These are phyloP conservation scores for Potentilla sterilis DNA, from an alignment of 306 rosid genomes.

Conservation along the genomic window DNA sequence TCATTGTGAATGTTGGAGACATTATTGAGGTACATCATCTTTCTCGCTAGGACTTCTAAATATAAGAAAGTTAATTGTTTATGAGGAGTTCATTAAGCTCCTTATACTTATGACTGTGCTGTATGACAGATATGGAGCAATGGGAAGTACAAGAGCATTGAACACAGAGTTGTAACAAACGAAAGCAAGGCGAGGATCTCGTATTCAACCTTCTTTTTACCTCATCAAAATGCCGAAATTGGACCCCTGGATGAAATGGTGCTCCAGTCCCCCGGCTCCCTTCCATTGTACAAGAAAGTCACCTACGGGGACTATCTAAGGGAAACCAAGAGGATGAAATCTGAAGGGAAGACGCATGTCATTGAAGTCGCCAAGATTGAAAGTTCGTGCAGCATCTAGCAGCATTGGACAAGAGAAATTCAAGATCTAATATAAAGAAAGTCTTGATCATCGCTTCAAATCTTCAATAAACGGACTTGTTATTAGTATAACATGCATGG, in stretches of 20 bases:
- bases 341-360: slow-evolving; percentile 42
- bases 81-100: neutral
- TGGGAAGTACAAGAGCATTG: slow-evolving; percentile 47
- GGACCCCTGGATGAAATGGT: slow-evolving; percentile 35
- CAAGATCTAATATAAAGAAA: neutral
- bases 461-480: neutral
- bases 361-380: slow-evolving; percentile 12
- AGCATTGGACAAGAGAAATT: neutral
- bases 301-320: slow-evolving; percentile 43
- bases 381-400: neutral
- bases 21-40: slow-evolving; percentile 21
- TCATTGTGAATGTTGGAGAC: slow-evolving; percentile 28
- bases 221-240: slow-evolving; percentile 38
- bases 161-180: slow-evolving; percentile 42
- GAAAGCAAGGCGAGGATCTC: slow-evolving; percentile 30
- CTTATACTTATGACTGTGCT: neutral
- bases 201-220: slow-evolving; percentile 24
- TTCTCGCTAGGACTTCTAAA: neutral
- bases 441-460: neutral
- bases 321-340: slow-evolving; percentile 30
- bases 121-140: slow-evolving; percentile 44
- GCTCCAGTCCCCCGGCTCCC: slow-evolving; percentile 20
- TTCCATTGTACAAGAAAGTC: slow-evolving; percentile 39
- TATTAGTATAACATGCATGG: neutral
- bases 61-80: neutral